Base-by-base conservation (phyloP, 768 basidiomycete species). In the Leccinum pellstonianum region DNA sequence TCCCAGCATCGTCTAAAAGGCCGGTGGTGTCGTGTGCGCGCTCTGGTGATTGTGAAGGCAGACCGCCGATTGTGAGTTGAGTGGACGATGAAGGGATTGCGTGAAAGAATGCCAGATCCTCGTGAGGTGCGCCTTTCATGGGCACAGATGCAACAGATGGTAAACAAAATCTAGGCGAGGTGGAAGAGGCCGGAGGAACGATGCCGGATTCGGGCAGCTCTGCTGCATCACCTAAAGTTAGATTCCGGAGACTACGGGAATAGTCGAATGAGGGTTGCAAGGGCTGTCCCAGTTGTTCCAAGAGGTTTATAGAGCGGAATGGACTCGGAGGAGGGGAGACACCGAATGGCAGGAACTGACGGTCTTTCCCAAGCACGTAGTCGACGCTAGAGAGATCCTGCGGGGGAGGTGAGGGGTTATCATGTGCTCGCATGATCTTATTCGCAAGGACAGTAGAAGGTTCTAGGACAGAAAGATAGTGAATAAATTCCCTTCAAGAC, bases 321-420 rank as follows among this genome's bases (percentile, higher is more conserved):
- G 74, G 63, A 29, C 74, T 73, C 4, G 70, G 72, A 52, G 74
- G 70, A 25, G 46, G 51, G 12, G 64, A 66, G 37, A 65, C 35
- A 35, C 46, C 59, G 35, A 51, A 43, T 4, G 60, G 41, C 4
- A 66, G 60, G 38, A 67, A 69, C 31, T 54, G 67, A 11, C 64
- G 59, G 5, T 64, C 56, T 59, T 60, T 63, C 57, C 58, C 65
- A 23, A 64, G 62, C 3, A 60, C 46, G 49, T 64, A 69, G 58
- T 59, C 50, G 2, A 56, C 31, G 17, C 64, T 59, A 46, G 66
- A 55, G 37, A 53, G 63, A 50, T 64, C 64, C 46, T 55, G 66
- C 29, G 84, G 84, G 5, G 84, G 84, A 17, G 90, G 89, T 17
- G 90, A 91, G 17, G 90, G 90, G 66, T 92, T 92, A 65, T 84